Percentiles rank a stretch among this genome's conserved stretches.
phyloP scores from a whole-genome alignment of 2,329 filamentous ascomycete genomes.

The Sporothrix pseudoabietina region DNA sequence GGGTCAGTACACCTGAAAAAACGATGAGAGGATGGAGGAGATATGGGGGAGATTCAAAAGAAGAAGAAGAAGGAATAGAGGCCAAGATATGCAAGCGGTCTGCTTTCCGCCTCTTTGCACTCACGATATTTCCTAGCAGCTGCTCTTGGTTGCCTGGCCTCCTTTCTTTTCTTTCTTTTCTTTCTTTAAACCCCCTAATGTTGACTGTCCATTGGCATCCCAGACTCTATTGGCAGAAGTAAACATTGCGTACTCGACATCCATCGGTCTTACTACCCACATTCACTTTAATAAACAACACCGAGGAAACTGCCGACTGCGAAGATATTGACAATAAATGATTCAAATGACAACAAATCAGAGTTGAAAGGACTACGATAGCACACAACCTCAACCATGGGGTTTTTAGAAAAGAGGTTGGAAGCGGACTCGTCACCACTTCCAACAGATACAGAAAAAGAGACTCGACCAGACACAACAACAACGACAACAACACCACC shows the following conservation, averaged over 20 bases:
- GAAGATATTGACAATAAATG: not conserved
- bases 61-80: not conserved
- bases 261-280: too few species aligned
- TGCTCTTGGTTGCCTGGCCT: too few species aligned
- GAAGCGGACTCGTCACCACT: not conserved
- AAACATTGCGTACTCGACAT: too few species aligned
- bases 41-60: not conserved
- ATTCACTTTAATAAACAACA: too few species aligned
- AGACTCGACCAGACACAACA: not conserved
- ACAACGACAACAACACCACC: not conserved
- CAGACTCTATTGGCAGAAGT: too few species aligned
- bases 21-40: not conserved
- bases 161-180: not conserved
- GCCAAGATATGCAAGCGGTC: not conserved
- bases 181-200: not conserved
- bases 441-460: not conserved
- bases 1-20: not conserved
- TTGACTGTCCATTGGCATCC: not conserved
- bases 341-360: not conserved
- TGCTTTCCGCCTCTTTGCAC: not conserved
- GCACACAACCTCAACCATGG: not conserved
- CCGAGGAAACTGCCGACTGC: too few species aligned
- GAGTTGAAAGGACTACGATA: not conserved
- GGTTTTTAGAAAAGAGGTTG: not conserved
- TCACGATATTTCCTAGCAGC: not conserved